Percentiles rank a stretch among this genome's conserved stretches.
phyloP scores from a whole-genome alignment of 2,329 filamentous ascomycete species.

The Fusarium tupiense region DNA sequence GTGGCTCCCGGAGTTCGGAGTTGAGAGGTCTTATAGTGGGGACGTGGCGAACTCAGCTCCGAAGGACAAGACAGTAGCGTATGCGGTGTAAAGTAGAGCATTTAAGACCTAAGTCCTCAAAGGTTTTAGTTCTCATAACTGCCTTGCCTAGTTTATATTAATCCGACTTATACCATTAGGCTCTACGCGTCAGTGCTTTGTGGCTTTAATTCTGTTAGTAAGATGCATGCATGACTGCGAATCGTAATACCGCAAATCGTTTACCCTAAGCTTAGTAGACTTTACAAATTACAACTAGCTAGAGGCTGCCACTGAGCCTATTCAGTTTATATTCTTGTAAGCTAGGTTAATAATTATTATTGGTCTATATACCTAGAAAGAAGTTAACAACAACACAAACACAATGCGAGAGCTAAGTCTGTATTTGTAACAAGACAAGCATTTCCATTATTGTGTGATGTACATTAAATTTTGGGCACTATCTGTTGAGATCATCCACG shows the following conservation, averaged over 20 bases:
- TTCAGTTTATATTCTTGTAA: fast-evolving
- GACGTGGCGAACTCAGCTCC: not conserved
- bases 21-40: fast-evolving
- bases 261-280: not conserved
- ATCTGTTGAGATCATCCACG: fast-evolving
- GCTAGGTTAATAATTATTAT: too few species aligned
- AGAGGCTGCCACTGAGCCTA: not conserved
- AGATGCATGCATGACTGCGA: fast-evolving
- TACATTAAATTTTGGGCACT: not conserved
- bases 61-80: too few species aligned
- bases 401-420: too few species aligned
- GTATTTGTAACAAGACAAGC: not conserved
- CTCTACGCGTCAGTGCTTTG: fast-evolving
- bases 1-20: not conserved
- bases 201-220: fast-evolving
- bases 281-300: too few species aligned
- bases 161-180: fast-evolving
- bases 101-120: fast-evolving
- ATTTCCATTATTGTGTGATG: fast-evolving
- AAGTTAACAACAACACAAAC: too few species aligned
- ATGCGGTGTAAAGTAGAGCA: not conserved
- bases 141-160: fast-evolving
- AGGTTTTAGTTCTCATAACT: fast-evolving
- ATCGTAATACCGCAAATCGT: fast-evolving
- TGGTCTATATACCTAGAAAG: too few species aligned